Evolutionary conservation across 2,329 filamentous ascomycete species (phyloP), one percentile per base, ranked within the genome.

Genomic region (Talaromyces sp.): DNA sequence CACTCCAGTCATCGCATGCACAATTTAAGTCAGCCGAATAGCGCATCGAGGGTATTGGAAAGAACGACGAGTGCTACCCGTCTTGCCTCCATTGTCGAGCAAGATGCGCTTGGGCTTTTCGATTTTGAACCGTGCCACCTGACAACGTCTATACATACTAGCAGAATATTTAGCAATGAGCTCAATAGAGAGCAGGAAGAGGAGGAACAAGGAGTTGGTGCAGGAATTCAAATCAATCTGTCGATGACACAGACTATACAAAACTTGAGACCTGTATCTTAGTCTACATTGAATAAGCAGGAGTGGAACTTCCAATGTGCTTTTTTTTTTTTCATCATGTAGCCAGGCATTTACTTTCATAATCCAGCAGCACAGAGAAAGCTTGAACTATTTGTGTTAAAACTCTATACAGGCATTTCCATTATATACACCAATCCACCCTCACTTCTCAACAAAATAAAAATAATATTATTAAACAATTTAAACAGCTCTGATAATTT

Each of bases 71-170:
- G 33, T 58, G 54, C 35, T 58, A 24, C 54, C 54, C 31, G 31
- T 41, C 54, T 16, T n/a, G n/a, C 33, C 54, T 37, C 8, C 13
- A 41, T 37, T 58, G 54, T 37, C 16, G 33, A 58, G 54, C 31
- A 37, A 22, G 54, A 37, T 16, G 54, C 35, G 31, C 54, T 58
- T 58, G 54, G 54, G 54, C 31, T 37, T 41, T 58, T 58, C 31
- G 54, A 58, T 19, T 37, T 58, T 37, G 54, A 58, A 41, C 54
- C 54, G 9, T 58, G 54, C 27, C 54, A 19, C 31, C 54, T 58
- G 54, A 58, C 54, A 19, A 58, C 54, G 48, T 52, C 48, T 24
- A 52, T 52, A 52, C 48, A 31, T 31, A 33, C 48, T 27, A 33
- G 48, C 48, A 52, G 19, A 52, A 33, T 24, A 31, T 48, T 48